Evolutionary conservation across 2,329 filamentous ascomycete genomes (phyloP).

Genomic region (Colletotrichum somersetense): DNA sequence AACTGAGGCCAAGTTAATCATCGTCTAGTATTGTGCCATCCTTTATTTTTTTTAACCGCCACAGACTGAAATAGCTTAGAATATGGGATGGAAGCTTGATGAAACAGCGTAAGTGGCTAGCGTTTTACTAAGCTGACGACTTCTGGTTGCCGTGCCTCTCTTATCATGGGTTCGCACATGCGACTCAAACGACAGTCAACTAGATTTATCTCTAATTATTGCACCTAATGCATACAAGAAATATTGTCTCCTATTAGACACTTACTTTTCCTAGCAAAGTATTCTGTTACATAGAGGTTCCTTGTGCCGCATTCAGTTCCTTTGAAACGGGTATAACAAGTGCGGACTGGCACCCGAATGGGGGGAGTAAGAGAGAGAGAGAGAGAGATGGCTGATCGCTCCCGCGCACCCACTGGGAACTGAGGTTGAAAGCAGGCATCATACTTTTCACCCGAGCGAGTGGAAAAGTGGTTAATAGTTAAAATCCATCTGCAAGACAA

Average conservation of each 20-base stretch:
- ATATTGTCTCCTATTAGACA: background rate
- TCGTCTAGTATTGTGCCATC: background rate
- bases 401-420: no score
- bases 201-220: background rate
- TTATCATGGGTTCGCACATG: background rate
- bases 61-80: no score
- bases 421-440: no score
- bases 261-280: background rate
- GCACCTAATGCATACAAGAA: background rate
- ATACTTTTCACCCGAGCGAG: no score
- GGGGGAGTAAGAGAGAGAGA: no score
- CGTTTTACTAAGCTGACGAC: background rate
- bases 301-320: fast-evolving
- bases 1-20: background rate
- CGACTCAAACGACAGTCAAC: background rate
- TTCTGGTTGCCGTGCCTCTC: background rate
- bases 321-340: background rate
- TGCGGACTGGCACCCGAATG: no score
- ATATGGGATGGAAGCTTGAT: background rate
- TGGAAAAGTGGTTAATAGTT: background rate
- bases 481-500: background rate
- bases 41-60: background rate
- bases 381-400: no score
- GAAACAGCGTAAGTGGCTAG: background rate
- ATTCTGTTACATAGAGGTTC: background rate